phyloP scores from a whole-genome alignment of 768 basidiomycete genomes.

The Kondoa subrosea region DNA sequence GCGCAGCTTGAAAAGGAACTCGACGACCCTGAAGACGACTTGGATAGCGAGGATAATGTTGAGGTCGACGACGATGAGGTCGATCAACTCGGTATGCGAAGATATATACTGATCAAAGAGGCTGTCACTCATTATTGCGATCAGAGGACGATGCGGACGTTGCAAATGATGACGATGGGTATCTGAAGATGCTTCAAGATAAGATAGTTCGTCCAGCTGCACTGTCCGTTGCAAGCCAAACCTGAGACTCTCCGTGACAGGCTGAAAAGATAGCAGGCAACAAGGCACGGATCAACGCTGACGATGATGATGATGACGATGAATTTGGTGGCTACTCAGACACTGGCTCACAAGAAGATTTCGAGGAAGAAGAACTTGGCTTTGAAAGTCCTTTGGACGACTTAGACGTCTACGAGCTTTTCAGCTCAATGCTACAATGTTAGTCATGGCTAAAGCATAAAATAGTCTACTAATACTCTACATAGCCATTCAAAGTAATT shows the following conservation, averaged over 20 bases:
- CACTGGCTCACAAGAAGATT: not conserved
- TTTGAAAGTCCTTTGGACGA: conserved; percentile 3
- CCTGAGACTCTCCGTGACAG: not conserved
- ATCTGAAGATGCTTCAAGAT: not conserved
- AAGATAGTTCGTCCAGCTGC: not conserved
- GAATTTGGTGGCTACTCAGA: not conserved
- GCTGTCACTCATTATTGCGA: no score
- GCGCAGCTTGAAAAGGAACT: not conserved
- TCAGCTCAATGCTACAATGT: not conserved
- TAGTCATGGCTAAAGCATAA: not conserved
- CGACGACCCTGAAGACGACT: not conserved
- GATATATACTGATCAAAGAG: no score
- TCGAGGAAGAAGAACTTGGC: not conserved
- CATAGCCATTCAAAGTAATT: not conserved
- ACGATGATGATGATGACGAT: conserved; percentile 1
- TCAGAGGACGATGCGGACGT: not conserved
- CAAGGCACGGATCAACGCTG: not conserved
- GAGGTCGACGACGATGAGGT: not conserved
- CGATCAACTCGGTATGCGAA: not conserved
- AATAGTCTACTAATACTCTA: not conserved
- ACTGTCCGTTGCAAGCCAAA: not conserved
- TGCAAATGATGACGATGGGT: not conserved
- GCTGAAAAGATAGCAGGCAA: not conserved
- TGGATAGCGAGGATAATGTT: not conserved
- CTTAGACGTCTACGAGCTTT: not conserved